Conservation (phyloP, 2,329 filamentous ascomycete species). For the Zymoseptoria ardabiliae region DNA sequence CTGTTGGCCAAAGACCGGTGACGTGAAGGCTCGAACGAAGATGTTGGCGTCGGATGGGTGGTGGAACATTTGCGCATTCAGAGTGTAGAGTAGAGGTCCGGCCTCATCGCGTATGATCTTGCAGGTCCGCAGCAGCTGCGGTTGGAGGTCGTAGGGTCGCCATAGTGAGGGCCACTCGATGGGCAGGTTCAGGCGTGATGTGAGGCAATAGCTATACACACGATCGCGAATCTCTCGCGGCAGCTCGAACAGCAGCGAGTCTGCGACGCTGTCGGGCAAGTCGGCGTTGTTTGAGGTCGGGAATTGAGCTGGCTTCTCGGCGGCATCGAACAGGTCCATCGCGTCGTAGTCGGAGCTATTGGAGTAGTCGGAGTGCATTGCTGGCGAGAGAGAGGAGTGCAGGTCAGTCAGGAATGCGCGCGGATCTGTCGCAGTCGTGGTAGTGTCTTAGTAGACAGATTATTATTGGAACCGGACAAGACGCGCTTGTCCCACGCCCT, state of each 20-base stretch:
- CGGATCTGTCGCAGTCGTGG: background rate
- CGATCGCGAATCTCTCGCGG: conserved; percentile 31
- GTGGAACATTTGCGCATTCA: conserved; percentile 30
- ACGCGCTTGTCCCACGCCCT: background rate
- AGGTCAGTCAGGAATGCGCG: background rate
- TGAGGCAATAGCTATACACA: conserved; percentile 29
- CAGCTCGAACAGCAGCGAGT: conserved; percentile 28
- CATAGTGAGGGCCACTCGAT: conserved; percentile 27
- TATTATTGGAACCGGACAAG: background rate
- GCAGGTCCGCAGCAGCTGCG: conserved; percentile 28
- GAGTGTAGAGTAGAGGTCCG: conserved; percentile 29
- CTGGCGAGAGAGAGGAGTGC: background rate
- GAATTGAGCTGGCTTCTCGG: background rate
- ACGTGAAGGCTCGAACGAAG: conserved; percentile 29
- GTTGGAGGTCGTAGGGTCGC: conserved; percentile 18
- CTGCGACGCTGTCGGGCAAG: conserved; percentile 25
- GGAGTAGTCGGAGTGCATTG: background rate
- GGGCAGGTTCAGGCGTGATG: conserved; percentile 19
- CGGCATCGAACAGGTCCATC: background rate
- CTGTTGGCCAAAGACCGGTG: conserved; percentile 12
- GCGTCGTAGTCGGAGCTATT: background rate
- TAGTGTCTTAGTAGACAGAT: background rate
- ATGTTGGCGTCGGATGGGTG: conserved; percentile 34
- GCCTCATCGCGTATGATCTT: conserved; percentile 28
- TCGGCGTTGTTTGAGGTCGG: conserved; percentile 8